A percentile compares a stretch with the other conserved stretches of the same genome.
These are phyloP conservation scores for Oryza glumipatula DNA, from an alignment of 176 grass and related monocot species.

Conservation along the genomic window DNA sequence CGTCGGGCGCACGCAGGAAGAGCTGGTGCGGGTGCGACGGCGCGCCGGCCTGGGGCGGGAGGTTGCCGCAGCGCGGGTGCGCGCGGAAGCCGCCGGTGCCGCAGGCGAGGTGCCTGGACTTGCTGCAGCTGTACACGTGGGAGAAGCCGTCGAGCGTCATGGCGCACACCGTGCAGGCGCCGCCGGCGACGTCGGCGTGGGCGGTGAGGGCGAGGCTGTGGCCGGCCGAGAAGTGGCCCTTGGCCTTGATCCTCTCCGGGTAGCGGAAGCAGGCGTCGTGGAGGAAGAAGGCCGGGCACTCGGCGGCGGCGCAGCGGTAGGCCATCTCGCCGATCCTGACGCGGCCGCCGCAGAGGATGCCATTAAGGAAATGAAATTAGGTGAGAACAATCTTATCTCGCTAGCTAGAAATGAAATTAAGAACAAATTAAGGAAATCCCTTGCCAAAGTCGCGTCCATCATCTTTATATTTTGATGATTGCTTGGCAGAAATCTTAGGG, in stretches of 20 bases:
- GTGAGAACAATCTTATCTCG: too few relatives aligned
- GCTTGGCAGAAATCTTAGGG: too few relatives aligned
- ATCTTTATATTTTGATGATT: too few relatives aligned
- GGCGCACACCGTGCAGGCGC: background rate
- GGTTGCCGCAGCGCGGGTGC: conserved; percentile 1
- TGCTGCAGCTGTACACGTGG: background rate
- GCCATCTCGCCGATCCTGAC: too few relatives aligned
- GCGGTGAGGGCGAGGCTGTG: background rate
- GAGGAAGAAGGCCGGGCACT: background rate
- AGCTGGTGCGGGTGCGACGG: background rate
- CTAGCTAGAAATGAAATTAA: too few relatives aligned
- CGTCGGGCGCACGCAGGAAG: background rate
- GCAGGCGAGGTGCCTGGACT: too few relatives aligned
- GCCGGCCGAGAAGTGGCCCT: background rate
- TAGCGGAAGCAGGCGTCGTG: background rate
- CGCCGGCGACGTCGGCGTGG: too few relatives aligned
- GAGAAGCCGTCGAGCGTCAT: background rate
- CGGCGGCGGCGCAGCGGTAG: background rate
- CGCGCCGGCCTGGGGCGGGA: background rate
- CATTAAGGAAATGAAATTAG: too few relatives aligned
- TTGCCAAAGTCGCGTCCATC: too few relatives aligned
- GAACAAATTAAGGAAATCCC: too few relatives aligned
- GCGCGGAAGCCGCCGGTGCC: background rate
- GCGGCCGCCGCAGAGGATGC: too few relatives aligned
- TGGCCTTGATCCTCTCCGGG: background rate